Evolutionary conservation across 176 grass and related monocot genomes (phyloP), one percentile per base, ranked within the genome.

Genomic region (Stipa capillata): DNA sequence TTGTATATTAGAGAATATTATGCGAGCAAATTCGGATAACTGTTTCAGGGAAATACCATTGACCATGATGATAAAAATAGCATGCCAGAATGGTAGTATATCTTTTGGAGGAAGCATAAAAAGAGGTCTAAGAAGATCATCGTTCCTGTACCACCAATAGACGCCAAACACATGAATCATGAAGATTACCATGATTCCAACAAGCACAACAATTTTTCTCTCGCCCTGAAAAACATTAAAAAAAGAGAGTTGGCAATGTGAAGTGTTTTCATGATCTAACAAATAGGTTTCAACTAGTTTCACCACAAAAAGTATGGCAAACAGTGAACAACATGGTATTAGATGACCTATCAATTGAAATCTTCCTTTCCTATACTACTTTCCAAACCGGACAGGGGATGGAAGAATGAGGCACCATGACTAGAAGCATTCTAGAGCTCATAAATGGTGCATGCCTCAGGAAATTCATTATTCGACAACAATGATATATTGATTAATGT

Each of bases 31-130:
- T 72, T 83, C 44, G 68, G 54, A 49, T 58, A 51, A 65, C 10
- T 34, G 9, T n/a, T 60, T 85, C 35, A 60, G 14, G 36, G 25
- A 48, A 83, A 56, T 95, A 99, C 96, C 96, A 56, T 99, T 99
- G 54, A 99, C 81, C 90, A 99, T 91, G 87, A 99, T 99, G 78
- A 99, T 93, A 73, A 99, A 99, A 80, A 99, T 87, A 41, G 86
- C 92, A 81, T 99, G 96, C 96, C 96, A 99, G 59, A 99, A 99
- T 51, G 96, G 92, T 68, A 90, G 96, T 89, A 99, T 89, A 82
- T 93, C 85, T 89, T 95, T 92, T 35, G 96, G 92, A 78, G 96
- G 90, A 77, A 99, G 90, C 92, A 99, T 93, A 68, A 99, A 85
- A 65, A 99, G 78, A 27, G 96, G 96, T 80, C 89, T 87, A 34